Conservation (phyloP, 192 early-diverging fungal species). For the Dispira parvispora region DNA sequence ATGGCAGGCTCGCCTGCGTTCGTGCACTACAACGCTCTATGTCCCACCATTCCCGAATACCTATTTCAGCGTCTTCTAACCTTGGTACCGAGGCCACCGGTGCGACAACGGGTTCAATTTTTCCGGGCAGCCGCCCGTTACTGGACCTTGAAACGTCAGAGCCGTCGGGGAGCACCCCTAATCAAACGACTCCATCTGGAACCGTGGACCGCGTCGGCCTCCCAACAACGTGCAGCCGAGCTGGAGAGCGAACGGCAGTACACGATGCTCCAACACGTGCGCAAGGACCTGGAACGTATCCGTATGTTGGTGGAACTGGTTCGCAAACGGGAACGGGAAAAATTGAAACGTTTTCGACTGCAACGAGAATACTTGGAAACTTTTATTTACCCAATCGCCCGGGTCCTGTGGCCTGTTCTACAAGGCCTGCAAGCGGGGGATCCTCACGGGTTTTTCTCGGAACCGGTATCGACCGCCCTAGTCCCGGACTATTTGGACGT, state of each 20-base stretch:
- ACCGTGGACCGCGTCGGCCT: slow-evolving; percentile 82
- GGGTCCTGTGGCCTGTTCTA: slow-evolving; percentile 42
- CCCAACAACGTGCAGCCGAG: slow-evolving; percentile 60
- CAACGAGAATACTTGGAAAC: slow-evolving; percentile 48
- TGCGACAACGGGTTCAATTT: slow-evolving; percentile 33
- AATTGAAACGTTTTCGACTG: slow-evolving; percentile 27
- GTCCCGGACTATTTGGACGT: slow-evolving; percentile 64
- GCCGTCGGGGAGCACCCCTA: slow-evolving; percentile 81
- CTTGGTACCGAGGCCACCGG: slow-evolving; percentile 11
- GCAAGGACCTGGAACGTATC: slow-evolving; percentile 77
- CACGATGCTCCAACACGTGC: slow-evolving; percentile 34
- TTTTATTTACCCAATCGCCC: slow-evolving; percentile 52
- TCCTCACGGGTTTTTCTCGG: slow-evolving; percentile 41
- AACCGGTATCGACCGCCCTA: slow-evolving; percentile 44
- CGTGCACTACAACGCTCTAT: slow-evolving; percentile 38
- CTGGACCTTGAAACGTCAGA: slow-evolving; percentile 87
- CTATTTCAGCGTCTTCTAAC: slow-evolving; percentile 33
- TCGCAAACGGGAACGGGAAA: slow-evolving; percentile 45
- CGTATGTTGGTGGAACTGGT: slow-evolving; percentile 71
- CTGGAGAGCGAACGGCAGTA: slow-evolving; percentile 53
- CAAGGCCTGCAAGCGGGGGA: slow-evolving; percentile 59
- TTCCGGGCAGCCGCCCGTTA: slow-evolving; percentile 65
- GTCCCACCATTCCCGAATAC: slow-evolving; percentile 42
- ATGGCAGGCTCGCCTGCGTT: neutral
- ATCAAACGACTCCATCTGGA: slow-evolving; percentile 92